Base-by-base conservation (phyloP, 345 rosid species). In the Hibiscus tridactylites region DNA sequence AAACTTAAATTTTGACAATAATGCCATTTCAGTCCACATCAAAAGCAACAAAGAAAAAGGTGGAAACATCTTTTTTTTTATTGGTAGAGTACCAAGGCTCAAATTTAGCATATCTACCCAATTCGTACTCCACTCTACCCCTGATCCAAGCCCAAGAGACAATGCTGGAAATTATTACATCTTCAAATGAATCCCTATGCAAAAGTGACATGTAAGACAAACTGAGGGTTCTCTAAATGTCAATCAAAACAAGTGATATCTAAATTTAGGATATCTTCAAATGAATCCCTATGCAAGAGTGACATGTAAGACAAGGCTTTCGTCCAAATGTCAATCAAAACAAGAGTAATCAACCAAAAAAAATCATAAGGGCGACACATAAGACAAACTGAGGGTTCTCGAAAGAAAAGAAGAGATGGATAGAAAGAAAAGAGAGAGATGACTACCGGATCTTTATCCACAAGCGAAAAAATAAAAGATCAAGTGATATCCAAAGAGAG, bases 1-100 rank as follows among this genome's bases (percentile, higher is more conserved):
- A 69, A 61, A 35, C 44, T 28, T 31, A 35, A 10, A 3, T 26
- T 72, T 71, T 46, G 39, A 50, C 54, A 73, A 44, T 39, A 74
- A 67, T 49, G 62, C 39, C 15, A 75, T 54, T 46, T 52, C 39
- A 49, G 35, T 29, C 35, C 47, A 28, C 17, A 9, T 39, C 62
- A 57, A 33, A 74, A 65, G 71, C 42, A 63, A 65, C 24, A 2
- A n/a, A 64, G 6, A 17, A 47, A 57, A 31, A 11, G 13, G n/a
- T 3, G 12, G 57, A 61, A 53, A 35, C 46, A 37, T 52, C 39
- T 57, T 47, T 7, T 47, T 7, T 65, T 16, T 28, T 24, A 17
- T 37, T 1, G 8, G 12, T 13, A 13, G 65, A 53, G 13, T 57
- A 59, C 33, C 37, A 57, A 39, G 10, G 53, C 29, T 65, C 31